A percentile compares a stretch with the other conserved stretches of the same genome.
phyloP scores from a whole-genome alignment of 768 basidiomycete genomes.

The Strobilomyces dryophilus region DNA sequence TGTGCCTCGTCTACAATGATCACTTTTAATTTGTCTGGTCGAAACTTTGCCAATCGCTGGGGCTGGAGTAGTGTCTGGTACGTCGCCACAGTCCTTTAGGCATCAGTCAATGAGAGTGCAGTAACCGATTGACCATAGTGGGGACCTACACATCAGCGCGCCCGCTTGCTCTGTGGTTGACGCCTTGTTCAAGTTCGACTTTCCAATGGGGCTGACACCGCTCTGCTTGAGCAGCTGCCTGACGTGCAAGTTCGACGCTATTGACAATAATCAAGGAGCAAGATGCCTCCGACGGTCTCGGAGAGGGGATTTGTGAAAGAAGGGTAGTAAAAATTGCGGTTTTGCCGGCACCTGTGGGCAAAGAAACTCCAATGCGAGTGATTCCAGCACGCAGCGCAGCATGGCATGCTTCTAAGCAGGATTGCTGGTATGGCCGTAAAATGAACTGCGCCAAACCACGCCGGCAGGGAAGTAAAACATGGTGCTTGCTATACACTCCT shows the following conservation, averaged over 20 bases:
- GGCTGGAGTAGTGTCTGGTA: slow-evolving; percentile 77
- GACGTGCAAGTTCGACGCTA: slow-evolving; percentile 82
- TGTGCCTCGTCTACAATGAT: slow-evolving; percentile 93
- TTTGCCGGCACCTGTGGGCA: slow-evolving; percentile 85
- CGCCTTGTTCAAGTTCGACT: slow-evolving; percentile 92
- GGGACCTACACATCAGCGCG: slow-evolving; percentile 70
- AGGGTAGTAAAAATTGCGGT: slow-evolving; percentile 90
- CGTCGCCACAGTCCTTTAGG: slow-evolving; percentile 74
- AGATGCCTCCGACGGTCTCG: slow-evolving; percentile 41
- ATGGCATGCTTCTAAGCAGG: slow-evolving; percentile 72
- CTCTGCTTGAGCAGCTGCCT: slow-evolving; percentile 72
- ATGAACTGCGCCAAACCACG: slow-evolving; percentile 20
- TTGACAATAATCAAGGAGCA: slow-evolving; percentile 83
- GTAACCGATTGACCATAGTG: background rate
- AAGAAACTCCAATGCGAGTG: slow-evolving; percentile 75
- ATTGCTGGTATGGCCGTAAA: slow-evolving; percentile 86
- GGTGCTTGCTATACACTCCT: background rate
- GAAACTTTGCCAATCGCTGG: slow-evolving; percentile 69
- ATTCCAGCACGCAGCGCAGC: slow-evolving; percentile 64
- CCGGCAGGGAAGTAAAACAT: background rate
- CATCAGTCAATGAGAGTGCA: background rate
- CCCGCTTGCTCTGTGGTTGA: slow-evolving; percentile 69
- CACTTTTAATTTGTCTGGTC: slow-evolving; percentile 60
- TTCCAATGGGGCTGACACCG: slow-evolving; percentile 65
- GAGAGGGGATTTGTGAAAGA: slow-evolving; percentile 57